Conservation (phyloP, 73 alveolate genomes). For the Uronychia setigera region DNA sequence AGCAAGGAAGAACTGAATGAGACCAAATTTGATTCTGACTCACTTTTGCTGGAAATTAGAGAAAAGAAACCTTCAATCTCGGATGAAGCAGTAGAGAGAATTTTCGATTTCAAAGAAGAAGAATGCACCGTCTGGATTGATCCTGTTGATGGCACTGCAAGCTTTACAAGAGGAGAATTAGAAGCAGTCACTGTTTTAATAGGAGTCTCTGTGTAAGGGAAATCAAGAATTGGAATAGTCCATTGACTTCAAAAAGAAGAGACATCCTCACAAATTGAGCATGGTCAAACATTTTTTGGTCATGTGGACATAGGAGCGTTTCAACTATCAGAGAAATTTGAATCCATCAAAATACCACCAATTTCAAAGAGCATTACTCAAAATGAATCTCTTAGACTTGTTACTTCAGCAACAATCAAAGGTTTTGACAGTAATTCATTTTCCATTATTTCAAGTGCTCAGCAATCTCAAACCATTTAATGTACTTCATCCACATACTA, state of each 20-base stretch:
- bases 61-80: background rate
- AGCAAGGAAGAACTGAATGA: background rate
- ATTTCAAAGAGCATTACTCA: background rate
- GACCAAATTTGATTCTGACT: background rate
- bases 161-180: conserved; percentile 73
- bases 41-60: background rate
- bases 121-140: conserved; percentile 86
- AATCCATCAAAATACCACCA: background rate
- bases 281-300: background rate
- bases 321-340: too few relatives aligned
- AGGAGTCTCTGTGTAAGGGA: conserved; percentile 57
- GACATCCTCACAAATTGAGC: background rate
- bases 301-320: background rate
- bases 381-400: background rate
- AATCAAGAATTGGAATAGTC: conserved; percentile 24
- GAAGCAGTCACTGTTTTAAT: conserved; percentile 83
- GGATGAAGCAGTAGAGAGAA: background rate
- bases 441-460: background rate
- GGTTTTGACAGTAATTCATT: too few relatives aligned
- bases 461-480: background rate
- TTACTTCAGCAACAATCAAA: background rate
- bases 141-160: conserved; percentile 89
- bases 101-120: conserved; percentile 27
- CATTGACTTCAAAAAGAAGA: conserved; percentile 8
- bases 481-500: background rate